Evolutionary conservation across 225 moss, liverwort and hornwort genomes (phyloP), one percentile per base, ranked within the genome.

Genomic region (Physcomitrellopsis africana): DNA sequence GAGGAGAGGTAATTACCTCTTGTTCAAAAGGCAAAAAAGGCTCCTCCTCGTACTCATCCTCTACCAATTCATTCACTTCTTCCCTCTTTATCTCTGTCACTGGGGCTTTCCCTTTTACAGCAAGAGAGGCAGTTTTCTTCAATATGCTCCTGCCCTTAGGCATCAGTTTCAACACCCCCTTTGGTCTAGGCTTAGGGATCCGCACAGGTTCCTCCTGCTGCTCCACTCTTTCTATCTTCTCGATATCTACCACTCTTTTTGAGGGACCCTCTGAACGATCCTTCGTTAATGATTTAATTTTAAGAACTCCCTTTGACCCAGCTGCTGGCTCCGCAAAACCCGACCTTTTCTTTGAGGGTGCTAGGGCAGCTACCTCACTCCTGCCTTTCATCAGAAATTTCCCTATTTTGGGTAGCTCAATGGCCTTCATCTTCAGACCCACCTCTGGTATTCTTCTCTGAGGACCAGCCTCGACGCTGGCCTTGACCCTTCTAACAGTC

Each of bases 91-190:
- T 63, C 71, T 88, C 83, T 54, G 73, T 9, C 53, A 67, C 69
- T n/a, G 74, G 76, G 1, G 82, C 79, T 76, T 85, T 88, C 27
- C 88, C 85, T 74, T 88, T 88, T 60, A 73, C 61, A 49, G 83
- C 53, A 53, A 83, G 79, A 58, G 83, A 81, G 63, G 82, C 76
- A 61, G 79, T 56, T 77, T 81, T 83, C 60, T 79, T 88, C 70
- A 86, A 47, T 13, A 74, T 67, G 45, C 76, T 81, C 73, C 83
- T 85, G 55, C 76, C 78, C 79, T 86, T 88, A 10, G 85, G 80
- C 78, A 85, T 81, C 63, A 88, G 47, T 74, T 88, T 88, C 51
- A 88, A 65, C 43, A 88, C 83, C 67, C 88, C 88, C 68, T 88
- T 88, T 11, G 88, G 85, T 68, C 74, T 81, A 78, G 88, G 76